Evolutionary conservation across 345 rosid genomes (phyloP).

Genomic region (Punica granatum): DNA sequence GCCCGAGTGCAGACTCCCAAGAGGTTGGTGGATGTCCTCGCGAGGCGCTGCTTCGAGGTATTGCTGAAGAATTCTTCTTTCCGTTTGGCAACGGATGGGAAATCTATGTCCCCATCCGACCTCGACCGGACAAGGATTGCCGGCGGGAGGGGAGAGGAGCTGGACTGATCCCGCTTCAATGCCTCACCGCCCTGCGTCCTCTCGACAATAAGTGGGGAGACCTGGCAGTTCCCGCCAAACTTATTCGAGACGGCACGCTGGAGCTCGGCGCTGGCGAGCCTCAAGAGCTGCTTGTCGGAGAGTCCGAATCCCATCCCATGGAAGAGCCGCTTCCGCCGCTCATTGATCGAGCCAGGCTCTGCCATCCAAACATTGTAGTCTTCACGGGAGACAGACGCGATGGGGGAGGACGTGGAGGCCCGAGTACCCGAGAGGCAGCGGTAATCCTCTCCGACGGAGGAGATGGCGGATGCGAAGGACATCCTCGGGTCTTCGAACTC

Average conservation of each 20-base stretch:
- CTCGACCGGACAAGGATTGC: slow-evolving; percentile 52
- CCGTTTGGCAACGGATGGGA: slow-evolving; percentile 37
- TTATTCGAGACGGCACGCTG: slow-evolving; percentile 21
- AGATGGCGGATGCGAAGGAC: slow-evolving; percentile 52
- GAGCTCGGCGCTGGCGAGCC: slow-evolving; percentile 21
- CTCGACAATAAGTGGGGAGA: slow-evolving; percentile 2
- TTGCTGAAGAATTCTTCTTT: slow-evolving; percentile 61
- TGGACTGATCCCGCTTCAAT: slow-evolving; percentile 6
- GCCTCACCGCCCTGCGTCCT: not conserved
- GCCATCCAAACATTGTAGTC: slow-evolving; percentile 83
- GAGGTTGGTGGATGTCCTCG: slow-evolving; percentile 50
- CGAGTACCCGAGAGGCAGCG: slow-evolving; percentile 16
- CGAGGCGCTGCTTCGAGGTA: slow-evolving; percentile 55
- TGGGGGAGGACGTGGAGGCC: slow-evolving; percentile 14
- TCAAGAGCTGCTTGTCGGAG: slow-evolving; percentile 27
- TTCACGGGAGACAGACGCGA: slow-evolving; percentile 20
- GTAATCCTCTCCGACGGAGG: slow-evolving; percentile 22
- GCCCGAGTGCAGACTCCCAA: slow-evolving; percentile 30
- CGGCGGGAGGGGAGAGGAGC: slow-evolving; percentile 17
- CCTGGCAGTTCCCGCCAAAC: not conserved
- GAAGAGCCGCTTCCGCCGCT: slow-evolving; percentile 61
- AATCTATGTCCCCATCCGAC: slow-evolving; percentile 65
- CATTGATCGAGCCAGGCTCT: slow-evolving; percentile 73
- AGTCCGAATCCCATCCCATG: slow-evolving; percentile 66
- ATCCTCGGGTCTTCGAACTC: slow-evolving; percentile 59